Base-by-base conservation (phyloP, 2,329 filamentous ascomycete genomes). In the Epichloe typhina region DNA sequence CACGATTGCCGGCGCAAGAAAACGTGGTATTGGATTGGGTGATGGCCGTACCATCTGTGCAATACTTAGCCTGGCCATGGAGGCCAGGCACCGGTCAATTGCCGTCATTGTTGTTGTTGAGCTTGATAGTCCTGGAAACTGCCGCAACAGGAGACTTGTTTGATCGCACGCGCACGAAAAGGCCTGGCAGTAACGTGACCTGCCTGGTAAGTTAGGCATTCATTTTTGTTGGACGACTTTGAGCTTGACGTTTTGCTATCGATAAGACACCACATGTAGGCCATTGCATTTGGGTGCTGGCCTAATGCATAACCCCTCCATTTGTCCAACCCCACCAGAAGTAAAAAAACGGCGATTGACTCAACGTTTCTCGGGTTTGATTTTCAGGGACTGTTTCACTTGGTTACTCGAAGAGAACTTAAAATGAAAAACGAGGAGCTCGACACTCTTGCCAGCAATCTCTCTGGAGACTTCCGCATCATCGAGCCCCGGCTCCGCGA, bases 401-500 rank as follows among this genome's bases (percentile, higher is more conserved):
- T 23, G 31, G 35, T 4, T 12, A 39, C n/a, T 4, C 17, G 3
- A 3, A 26, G 23, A 45, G 4, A 15, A 39, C 21, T 19, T 38
- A 73, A 59, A 50, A 80, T 81, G 78, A 79, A 80, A 69, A 64
- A 68, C 57, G 73, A 77, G 59, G 76, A 80, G 65, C 69, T 81
- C 57, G 67, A 72, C 54, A 66, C 72, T 51, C 66, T 81, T 47
- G 69, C 74, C 53, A 67, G 67, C 60, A 71, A 71, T 58, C 69
- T 82, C 53, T 67, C 70, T 53, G 74, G 73, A 39, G 88, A 95
- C 68, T 93, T 94, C 72, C 94, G 93, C 71, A 74, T 83, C 52
- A 82, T 90, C 57, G 87, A 93, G 63, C 77, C 80, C 26, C 75
- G 82, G 53, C 77, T 95, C 50, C 74, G 78, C 59, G 82, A 86